Percentiles rank a stretch among this genome's conserved stretches.
These are phyloP conservation scores for Candida sphagnicola DNA, from an alignment of 805 yeast genomes.

Conservation along the genomic window DNA sequence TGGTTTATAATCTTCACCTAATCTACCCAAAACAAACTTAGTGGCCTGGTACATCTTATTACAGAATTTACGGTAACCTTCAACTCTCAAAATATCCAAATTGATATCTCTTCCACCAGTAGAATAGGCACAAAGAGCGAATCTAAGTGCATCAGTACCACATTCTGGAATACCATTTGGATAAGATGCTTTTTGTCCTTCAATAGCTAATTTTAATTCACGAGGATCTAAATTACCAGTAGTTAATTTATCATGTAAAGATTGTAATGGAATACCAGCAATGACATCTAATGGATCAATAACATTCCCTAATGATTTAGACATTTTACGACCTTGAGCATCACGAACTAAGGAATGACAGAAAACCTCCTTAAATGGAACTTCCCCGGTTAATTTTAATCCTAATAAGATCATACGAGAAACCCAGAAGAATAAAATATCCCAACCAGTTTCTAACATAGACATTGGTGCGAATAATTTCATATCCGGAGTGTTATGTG, in stretches of 20 bases:
- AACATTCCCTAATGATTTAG: conserved; percentile 95
- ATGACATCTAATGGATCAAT: conserved; percentile 95
- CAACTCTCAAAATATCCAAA: conserved; percentile 92
- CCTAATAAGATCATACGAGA: conserved; percentile 93
- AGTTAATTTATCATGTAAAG: conserved; percentile 70
- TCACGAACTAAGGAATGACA: conserved; percentile 98
- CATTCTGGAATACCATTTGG: conserved; percentile 98
- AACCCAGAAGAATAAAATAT: conserved; percentile 98
- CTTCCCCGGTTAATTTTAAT: conserved; percentile 80
- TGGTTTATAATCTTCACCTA: conserved; percentile 86
- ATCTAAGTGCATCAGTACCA: conserved; percentile 98
- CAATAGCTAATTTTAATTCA: conserved; percentile 81
- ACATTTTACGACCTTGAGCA: conserved; percentile 99
- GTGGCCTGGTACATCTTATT: conserved; percentile 99
- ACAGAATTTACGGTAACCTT: conserved; percentile 99
- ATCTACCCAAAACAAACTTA: conserved; percentile 88
- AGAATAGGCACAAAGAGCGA: conserved; percentile 96
- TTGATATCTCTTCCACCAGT: conserved; percentile 99
- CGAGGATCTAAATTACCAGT: conserved; percentile 85
- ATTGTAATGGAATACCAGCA: conserved; percentile 75
- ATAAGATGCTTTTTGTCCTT: conserved; percentile 84
- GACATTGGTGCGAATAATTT: conserved; percentile 83
- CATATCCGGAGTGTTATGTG: conserved; percentile 71
- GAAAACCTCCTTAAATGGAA: conserved; percentile 95
- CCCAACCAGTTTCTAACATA: conserved; percentile 98